Percentiles rank a stretch among this genome's conserved stretches.
Conservation (phyloP, 2,329 filamentous ascomycete genomes). For the Alternaria solani region DNA sequence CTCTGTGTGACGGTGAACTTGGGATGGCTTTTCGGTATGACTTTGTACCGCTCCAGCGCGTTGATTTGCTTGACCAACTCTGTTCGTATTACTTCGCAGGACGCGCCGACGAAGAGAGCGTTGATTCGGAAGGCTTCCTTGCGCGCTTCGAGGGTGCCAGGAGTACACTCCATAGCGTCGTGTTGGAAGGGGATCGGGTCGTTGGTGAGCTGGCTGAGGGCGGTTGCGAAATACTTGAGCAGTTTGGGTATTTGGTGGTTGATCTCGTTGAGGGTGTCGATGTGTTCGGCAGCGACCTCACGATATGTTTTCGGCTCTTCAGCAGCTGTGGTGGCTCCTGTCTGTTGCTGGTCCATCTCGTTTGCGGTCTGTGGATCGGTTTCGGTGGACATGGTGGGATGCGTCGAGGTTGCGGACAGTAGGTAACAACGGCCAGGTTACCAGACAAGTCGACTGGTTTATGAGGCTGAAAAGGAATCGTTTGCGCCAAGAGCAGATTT, state of each 20-base stretch:
- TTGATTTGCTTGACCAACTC: conserved; percentile 41
- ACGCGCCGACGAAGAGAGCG: conserved; percentile 76
- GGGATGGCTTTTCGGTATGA: conserved; percentile 42
- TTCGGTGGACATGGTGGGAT: conserved; percentile 27
- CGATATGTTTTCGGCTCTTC: conserved; percentile 36
- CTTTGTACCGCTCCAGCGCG: conserved; percentile 41
- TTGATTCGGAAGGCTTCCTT: conserved; percentile 51
- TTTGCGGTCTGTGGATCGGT: conserved; percentile 10
- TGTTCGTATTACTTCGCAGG: conserved; percentile 63
- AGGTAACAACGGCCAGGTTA: background rate
- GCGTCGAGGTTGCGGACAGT: background rate
- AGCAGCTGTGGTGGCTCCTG: conserved; percentile 2
- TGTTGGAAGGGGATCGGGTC: conserved; percentile 60
- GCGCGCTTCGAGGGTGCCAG: conserved; percentile 53
- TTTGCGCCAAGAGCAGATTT: background rate
- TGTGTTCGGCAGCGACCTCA: conserved; percentile 43
- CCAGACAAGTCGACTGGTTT: background rate
- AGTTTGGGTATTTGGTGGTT: conserved; percentile 49
- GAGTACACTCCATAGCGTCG: conserved; percentile 34
- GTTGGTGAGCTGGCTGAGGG: conserved; percentile 69
- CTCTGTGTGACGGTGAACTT: conserved; percentile 22
- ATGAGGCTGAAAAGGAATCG: too few relatives aligned
- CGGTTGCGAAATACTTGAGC: conserved; percentile 81
- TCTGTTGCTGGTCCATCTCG: conserved; percentile 10
- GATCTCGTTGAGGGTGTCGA: conserved; percentile 42